A percentile compares a stretch with the other conserved stretches of the same genome.
Conservation (phyloP, 768 basidiomycete genomes). For the Trametes cubensis region DNA sequence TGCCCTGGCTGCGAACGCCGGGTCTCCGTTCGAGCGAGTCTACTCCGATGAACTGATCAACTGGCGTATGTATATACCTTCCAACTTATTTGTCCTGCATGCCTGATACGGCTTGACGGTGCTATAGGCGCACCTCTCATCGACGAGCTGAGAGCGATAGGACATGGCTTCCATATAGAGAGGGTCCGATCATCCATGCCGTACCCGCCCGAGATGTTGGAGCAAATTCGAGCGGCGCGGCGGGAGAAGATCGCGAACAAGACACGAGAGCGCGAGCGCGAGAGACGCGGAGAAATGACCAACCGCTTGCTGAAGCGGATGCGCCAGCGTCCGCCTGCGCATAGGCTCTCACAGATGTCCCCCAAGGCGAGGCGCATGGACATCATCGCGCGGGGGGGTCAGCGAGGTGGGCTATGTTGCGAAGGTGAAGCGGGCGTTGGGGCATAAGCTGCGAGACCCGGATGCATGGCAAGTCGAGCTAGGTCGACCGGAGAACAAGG, state of each 20-base stretch:
- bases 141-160: constrained; percentile 36
- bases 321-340: constrained; percentile 64
- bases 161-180: constrained; percentile 43
- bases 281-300: constrained; percentile 65
- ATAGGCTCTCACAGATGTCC: constrained; percentile 56
- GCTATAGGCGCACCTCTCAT: constrained; percentile 43
- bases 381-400: constrained; percentile 48
- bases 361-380: constrained; percentile 51
- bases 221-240: constrained; percentile 56
- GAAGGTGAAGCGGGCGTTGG: constrained; percentile 57
- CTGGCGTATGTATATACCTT: constrained; percentile 46
- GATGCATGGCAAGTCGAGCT: constrained; percentile 40
- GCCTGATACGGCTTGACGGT: background rate
- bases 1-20: constrained; percentile 20
- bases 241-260: constrained; percentile 65
- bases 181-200: constrained; percentile 44
- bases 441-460: constrained; percentile 48
- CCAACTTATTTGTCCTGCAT: too few relatives aligned
- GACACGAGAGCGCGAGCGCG: constrained; percentile 60
- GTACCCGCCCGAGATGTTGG: constrained; percentile 52
- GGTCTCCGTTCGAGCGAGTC: constrained; percentile 21
- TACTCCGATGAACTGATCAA: constrained; percentile 30
- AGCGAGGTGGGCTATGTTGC: constrained; percentile 76
- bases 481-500: constrained; percentile 33
- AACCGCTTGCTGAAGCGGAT: constrained; percentile 48